phyloP scores from a whole-genome alignment of 2,329 filamentous ascomycete genomes.

The Cordyceps militaris region DNA sequence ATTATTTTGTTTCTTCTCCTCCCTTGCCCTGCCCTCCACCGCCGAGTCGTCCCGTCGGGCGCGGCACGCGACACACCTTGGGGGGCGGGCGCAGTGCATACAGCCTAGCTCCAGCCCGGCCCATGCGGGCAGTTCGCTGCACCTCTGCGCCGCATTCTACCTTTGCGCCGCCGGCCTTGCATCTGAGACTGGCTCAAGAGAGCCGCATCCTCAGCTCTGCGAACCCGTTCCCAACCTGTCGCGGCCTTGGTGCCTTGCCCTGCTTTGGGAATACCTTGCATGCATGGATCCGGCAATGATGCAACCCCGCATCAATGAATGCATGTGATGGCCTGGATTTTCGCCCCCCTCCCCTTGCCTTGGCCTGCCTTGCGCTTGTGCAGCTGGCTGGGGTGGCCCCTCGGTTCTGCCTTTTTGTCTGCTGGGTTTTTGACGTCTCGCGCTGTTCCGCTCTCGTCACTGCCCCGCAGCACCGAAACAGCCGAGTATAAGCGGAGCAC shows the following conservation, averaged over 20 bases:
- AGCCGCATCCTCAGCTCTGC: neutral
- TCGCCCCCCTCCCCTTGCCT: neutral
- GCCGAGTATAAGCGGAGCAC: slow-evolving; percentile 14
- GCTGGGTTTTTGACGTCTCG: neutral
- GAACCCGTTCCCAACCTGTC: neutral
- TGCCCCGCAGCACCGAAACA: slow-evolving; percentile 12
- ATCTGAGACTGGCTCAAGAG: neutral
- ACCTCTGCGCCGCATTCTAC: neutral
- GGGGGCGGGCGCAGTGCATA: neutral
- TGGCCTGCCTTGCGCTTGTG: neutral
- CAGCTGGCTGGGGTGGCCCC: neutral
- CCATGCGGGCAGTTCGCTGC: neutral
- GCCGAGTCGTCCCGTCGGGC: neutral
- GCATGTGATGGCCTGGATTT: slow-evolving; percentile 8
- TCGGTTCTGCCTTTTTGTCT: neutral
- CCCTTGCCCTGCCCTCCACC: neutral
- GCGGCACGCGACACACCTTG: slow-evolving; percentile 2
- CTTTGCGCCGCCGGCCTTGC: neutral
- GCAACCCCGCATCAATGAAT: slow-evolving; percentile 10
- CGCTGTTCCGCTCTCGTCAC: slow-evolving; percentile 9
- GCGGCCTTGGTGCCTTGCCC: neutral
- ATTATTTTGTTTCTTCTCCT: slow-evolving; percentile 8
- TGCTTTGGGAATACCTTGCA: neutral
- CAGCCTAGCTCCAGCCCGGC: neutral
- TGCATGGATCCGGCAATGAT: slow-evolving; percentile 2